Evolutionary conservation across 495 filamentous ascomycete genomes (phyloP).

Genomic region (Amniculicola lignicola): DNA sequence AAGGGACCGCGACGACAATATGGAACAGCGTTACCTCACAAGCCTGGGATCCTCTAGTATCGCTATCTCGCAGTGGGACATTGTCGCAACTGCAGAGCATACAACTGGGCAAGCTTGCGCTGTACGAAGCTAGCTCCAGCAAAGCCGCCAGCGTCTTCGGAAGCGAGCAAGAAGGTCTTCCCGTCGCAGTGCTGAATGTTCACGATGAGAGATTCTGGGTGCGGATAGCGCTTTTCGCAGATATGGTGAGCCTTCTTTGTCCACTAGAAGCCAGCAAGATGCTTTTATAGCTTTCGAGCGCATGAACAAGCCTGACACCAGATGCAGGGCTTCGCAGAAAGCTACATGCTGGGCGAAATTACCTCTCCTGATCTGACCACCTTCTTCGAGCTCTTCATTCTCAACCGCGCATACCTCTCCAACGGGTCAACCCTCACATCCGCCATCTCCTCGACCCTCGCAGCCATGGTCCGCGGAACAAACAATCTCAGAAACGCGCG

Average conservation of each 20-base stretch:
- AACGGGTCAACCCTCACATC: conserved; percentile 56
- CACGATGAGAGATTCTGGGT: conserved; percentile 64
- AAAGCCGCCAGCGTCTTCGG: conserved; percentile 42
- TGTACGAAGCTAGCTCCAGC: conserved; percentile 43
- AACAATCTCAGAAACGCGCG: conserved; percentile 65
- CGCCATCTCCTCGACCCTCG: conserved; percentile 50
- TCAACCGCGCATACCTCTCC: conserved; percentile 55
- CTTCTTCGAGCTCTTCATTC: conserved; percentile 68
- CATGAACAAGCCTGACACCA: neutral
- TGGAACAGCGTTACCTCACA: conserved; percentile 33
- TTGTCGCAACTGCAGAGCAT: conserved; percentile 44
- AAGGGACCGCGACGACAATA: conserved; percentile 30
- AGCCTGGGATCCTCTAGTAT: conserved; percentile 48
- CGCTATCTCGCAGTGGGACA: conserved; percentile 42
- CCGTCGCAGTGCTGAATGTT: conserved; percentile 49
- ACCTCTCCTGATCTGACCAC: conserved; percentile 58
- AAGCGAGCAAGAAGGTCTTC: conserved; percentile 19
- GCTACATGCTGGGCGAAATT: conserved; percentile 68
- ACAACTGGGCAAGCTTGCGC: conserved; percentile 42
- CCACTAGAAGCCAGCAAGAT: neutral
- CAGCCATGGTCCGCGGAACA: conserved; percentile 53
- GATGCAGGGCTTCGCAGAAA: conserved; percentile 61
- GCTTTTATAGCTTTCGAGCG: neutral
- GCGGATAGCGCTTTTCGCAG: conserved; percentile 60
- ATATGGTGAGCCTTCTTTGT: conserved; percentile 48